These are phyloP conservation scores for Hypoxylon fuscum DNA, from an alignment of 495 filamentous ascomycete genomes.

Conservation along the genomic window DNA sequence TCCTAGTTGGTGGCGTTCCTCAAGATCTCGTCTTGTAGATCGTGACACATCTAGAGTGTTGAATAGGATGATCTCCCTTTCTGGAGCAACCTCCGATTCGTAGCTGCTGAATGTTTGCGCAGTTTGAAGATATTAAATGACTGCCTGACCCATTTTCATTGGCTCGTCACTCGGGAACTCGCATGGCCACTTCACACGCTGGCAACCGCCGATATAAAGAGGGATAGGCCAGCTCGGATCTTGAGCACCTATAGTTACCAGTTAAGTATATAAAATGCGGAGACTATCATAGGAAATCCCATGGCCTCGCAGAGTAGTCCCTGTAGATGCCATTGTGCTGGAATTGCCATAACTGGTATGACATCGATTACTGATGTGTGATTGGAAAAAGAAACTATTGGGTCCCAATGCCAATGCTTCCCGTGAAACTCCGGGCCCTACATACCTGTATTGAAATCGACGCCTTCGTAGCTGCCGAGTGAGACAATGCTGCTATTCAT, in stretches of 20 bases:
- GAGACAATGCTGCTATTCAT: slow-evolving; percentile 21
- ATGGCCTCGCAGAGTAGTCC: slow-evolving; percentile 5
- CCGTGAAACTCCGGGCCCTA: no score
- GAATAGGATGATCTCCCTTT: neutral
- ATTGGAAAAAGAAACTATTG: slow-evolving; percentile 13
- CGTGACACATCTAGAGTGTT: neutral
- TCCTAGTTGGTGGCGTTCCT: slow-evolving; percentile 1
- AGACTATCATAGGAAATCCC: no score
- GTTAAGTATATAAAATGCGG: slow-evolving; percentile 1
- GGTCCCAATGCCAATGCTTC: slow-evolving; percentile 2
- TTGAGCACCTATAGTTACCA: no score
- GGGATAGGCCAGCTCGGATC: neutral
- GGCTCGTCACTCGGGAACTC: neutral
- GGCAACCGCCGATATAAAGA: neutral
- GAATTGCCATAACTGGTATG: slow-evolving; percentile 5
- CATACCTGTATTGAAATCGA: slow-evolving; percentile 13
- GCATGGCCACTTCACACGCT: neutral
- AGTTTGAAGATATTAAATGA: neutral
- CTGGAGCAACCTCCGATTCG: neutral
- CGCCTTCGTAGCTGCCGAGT: neutral
- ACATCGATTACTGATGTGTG: neutral
- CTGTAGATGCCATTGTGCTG: slow-evolving; percentile 8
- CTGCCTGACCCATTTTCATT: slow-evolving; percentile 1
- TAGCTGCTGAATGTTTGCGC: slow-evolving; percentile 1
- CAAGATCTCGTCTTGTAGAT: neutral